Percentiles rank a stretch among this genome's conserved stretches.
Conservation (phyloP, 768 basidiomycete species). For the Russula sp. region DNA sequence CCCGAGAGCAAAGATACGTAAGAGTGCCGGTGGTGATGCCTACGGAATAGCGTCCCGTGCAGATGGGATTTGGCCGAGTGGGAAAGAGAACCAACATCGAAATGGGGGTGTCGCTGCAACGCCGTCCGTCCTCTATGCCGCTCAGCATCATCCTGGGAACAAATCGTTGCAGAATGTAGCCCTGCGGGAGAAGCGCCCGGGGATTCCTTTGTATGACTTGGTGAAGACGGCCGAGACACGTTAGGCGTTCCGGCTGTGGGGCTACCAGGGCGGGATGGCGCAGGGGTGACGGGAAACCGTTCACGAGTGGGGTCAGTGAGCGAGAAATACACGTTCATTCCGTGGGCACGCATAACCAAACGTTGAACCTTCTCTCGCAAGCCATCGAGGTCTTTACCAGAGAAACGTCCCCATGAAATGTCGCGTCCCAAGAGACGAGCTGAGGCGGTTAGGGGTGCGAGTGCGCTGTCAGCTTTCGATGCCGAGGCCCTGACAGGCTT, state of each 20-base stretch:
- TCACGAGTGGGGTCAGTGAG: slow-evolving; percentile 60
- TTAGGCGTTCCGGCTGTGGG: slow-evolving; percentile 10
- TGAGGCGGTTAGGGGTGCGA: slow-evolving; percentile 48
- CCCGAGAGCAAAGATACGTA: slow-evolving; percentile 18
- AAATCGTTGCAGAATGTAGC: slow-evolving; percentile 32
- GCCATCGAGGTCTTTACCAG: slow-evolving; percentile 47
- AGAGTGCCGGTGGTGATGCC: slow-evolving; percentile 17
- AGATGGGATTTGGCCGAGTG: slow-evolving; percentile 3
- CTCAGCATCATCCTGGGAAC: slow-evolving; percentile 5
- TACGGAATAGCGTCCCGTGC: slow-evolving; percentile 6
- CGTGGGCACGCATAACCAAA: slow-evolving; percentile 53
- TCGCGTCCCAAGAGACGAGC: slow-evolving; percentile 52
- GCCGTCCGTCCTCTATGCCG: slow-evolving; percentile 3
- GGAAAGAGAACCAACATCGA: slow-evolving; percentile 1
- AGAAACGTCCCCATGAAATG: slow-evolving; percentile 53
- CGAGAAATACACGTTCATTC: slow-evolving; percentile 54
- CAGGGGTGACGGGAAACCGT: slow-evolving; percentile 35
- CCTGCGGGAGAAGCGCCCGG: slow-evolving; percentile 35
- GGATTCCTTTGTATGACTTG: slow-evolving; percentile 2
- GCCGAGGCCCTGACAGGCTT: slow-evolving; percentile 34
- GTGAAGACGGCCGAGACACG: slow-evolving; percentile 15
- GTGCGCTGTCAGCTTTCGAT: slow-evolving; percentile 40
- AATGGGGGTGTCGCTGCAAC: slow-evolving; percentile 15
- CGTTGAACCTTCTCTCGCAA: slow-evolving; percentile 47
- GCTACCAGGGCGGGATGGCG: slow-evolving; percentile 11